Evolutionary conservation across 1,284 basidiomycete genomes (phyloP).

Genomic region (Limonomyces culmigenus): DNA sequence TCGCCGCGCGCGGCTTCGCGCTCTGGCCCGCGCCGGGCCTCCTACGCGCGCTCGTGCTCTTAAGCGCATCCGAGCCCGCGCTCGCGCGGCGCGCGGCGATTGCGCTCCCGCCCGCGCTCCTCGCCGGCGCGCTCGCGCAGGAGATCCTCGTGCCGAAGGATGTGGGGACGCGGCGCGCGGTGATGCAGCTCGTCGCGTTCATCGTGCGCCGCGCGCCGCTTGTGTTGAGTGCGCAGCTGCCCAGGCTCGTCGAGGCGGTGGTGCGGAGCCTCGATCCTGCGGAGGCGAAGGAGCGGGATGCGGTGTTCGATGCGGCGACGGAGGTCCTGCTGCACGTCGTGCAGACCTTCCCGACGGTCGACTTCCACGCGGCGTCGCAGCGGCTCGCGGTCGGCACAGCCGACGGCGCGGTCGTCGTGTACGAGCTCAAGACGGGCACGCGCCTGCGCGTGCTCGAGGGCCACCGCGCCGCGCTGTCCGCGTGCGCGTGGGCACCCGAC

Average conservation of each 20-base stretch:
- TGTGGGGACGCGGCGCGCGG: slow-evolving; percentile 69
- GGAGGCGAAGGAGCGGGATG: slow-evolving; percentile 66
- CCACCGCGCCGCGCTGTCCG: slow-evolving; percentile 64
- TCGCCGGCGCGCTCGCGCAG: slow-evolving; percentile 88
- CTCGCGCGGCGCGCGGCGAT: too few relatives aligned
- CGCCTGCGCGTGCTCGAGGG: slow-evolving; percentile 90
- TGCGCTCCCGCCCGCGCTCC: slow-evolving; percentile 44
- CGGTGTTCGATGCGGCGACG: slow-evolving; percentile 80
- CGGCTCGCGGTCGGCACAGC: slow-evolving; percentile 86
- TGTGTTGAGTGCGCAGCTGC: slow-evolving; percentile 74
- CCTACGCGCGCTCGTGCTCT: slow-evolving; percentile 68
- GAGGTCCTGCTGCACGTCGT: slow-evolving; percentile 87
- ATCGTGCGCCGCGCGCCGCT: slow-evolving; percentile 72
- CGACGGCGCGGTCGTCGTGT: slow-evolving; percentile 90
- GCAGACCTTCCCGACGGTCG: slow-evolving; percentile 80
- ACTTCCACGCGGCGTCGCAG: slow-evolving; percentile 78
- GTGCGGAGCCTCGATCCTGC: slow-evolving; percentile 95
- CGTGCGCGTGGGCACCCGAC: slow-evolving; percentile 84
- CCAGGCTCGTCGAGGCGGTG: slow-evolving; percentile 84
- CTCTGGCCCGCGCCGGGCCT: slow-evolving; percentile 91
- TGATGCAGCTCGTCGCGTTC: slow-evolving; percentile 89
- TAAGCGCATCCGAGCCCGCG: slow-evolving; percentile 57
- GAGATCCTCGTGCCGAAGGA: slow-evolving; percentile 77
- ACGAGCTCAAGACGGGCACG: slow-evolving; percentile 92
- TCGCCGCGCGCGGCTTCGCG: slow-evolving; percentile 79